phyloP scores from a whole-genome alignment of 192 early-diverging fungal genomes.

The Chytriomyces confervae region DNA sequence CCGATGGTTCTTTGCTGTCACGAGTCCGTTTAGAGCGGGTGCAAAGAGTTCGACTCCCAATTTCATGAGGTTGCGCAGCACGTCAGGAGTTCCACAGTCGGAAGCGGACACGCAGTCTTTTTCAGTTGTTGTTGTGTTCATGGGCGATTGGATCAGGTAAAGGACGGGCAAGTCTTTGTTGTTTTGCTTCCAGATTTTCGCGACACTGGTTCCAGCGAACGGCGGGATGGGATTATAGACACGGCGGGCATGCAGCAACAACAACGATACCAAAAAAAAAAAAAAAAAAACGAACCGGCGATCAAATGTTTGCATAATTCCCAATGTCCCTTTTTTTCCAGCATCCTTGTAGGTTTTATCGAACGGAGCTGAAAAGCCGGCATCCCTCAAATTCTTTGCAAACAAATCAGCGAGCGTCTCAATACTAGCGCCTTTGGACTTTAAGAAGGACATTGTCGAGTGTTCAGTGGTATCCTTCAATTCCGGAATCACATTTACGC shows the following conservation, averaged over 20 bases:
- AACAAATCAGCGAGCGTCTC: conserved; percentile 8
- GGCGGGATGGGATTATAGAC: too few relatives aligned
- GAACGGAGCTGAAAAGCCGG: conserved; percentile 15
- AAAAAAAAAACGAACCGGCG: neutral
- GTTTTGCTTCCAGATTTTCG: conserved; percentile 3
- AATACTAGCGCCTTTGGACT: neutral
- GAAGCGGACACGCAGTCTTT: conserved; percentile 1
- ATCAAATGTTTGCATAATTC: conserved; percentile 24
- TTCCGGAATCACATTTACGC: conserved; percentile 31
- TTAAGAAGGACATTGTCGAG: conserved; percentile 2
- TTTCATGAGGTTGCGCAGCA: conserved; percentile 3
- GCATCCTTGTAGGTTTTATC: neutral
- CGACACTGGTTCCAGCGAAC: neutral
- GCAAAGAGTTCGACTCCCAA: conserved; percentile 9
- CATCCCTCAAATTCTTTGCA: neutral
- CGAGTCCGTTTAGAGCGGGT: neutral
- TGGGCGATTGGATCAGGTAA: conserved; percentile 5
- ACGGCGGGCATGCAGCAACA: too few relatives aligned
- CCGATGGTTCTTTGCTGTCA: conserved; percentile 4
- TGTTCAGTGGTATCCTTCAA: conserved; percentile 25
- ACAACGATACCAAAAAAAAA: too few relatives aligned
- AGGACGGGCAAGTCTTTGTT: neutral
- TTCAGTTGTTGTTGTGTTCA: conserved; percentile 2
- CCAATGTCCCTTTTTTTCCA: conserved; percentile 7
- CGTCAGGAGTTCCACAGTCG: conserved; percentile 15